Conservation (phyloP, 352 stramenopile genomes). For the Pythium angustatum region DNA sequence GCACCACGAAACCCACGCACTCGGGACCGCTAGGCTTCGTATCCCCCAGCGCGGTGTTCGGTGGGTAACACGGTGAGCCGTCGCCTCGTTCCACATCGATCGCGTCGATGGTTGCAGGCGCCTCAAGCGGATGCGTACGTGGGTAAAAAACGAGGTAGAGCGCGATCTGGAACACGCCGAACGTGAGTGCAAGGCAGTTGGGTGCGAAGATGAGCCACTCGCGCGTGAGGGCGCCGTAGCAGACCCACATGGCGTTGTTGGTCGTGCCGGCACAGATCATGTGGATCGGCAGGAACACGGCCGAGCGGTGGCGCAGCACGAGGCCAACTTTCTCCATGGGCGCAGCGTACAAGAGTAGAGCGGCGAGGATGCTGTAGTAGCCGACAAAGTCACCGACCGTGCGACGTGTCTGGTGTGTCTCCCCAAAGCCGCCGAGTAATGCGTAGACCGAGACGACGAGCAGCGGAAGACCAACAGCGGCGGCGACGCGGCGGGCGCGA, state of each 20-base stretch:
- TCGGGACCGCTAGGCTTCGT: background rate
- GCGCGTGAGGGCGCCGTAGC: constrained; percentile 37
- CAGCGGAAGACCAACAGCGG: constrained; percentile 24
- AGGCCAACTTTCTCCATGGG: constrained; percentile 54
- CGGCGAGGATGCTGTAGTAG: constrained; percentile 42
- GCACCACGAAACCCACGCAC: background rate
- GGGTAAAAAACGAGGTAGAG: constrained; percentile 38
- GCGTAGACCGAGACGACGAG: constrained; percentile 40
- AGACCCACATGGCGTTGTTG: constrained; percentile 58
- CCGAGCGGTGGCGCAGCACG: constrained; percentile 48
- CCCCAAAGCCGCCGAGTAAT: constrained; percentile 36
- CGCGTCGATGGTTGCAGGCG: constrained; percentile 1
- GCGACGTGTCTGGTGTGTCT: constrained; percentile 34
- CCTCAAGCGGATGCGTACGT: constrained; percentile 34
- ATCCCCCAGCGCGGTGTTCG: background rate
- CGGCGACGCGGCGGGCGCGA: constrained; percentile 38
- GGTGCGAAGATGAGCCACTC: constrained; percentile 54
- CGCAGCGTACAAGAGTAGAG: constrained; percentile 52
- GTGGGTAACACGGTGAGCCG: background rate
- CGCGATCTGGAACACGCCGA: constrained; percentile 38
- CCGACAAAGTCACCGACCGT: constrained; percentile 34
- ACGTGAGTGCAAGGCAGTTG: constrained; percentile 38
- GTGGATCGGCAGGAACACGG: constrained; percentile 50
- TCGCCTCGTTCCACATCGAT: constrained; percentile 5
- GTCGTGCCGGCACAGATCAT: constrained; percentile 49